Conservation (phyloP, 2,329 filamentous ascomycete genomes). For the Colletotrichum eleusines region DNA sequence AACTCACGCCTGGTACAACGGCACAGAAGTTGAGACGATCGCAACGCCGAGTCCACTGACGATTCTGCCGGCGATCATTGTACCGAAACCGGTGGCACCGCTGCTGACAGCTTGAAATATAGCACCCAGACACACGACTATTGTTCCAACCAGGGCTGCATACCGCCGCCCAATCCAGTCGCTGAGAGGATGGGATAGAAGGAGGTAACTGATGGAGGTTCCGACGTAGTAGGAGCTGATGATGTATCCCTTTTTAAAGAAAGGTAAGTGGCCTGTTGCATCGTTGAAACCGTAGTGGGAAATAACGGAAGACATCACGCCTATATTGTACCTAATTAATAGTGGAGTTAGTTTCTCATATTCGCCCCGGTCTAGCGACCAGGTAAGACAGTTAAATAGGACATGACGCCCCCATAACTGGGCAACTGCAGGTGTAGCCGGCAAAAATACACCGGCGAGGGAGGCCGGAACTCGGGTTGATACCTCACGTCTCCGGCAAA, state of each 20-base stretch:
- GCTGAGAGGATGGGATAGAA: slow-evolving; percentile 64
- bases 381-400: too few relatives aligned
- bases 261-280: slow-evolving; percentile 55
- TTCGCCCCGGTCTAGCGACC: too few relatives aligned
- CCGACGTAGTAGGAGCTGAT: slow-evolving; percentile 70
- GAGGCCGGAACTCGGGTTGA: background rate
- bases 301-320: slow-evolving; percentile 67
- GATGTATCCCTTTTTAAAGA: slow-evolving; percentile 61
- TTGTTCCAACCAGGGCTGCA: slow-evolving; percentile 62
- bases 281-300: slow-evolving; percentile 67
- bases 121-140: slow-evolving; percentile 61
- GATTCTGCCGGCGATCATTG: slow-evolving; percentile 65
- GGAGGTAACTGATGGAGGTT: slow-evolving; percentile 66
- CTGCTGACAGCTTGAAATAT: slow-evolving; percentile 60
- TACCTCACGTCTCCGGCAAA: background rate
- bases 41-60: slow-evolving; percentile 66
- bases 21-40: slow-evolving; percentile 67
- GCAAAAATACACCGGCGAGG: background rate
- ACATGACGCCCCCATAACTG: too few relatives aligned
- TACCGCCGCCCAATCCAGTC: slow-evolving; percentile 65
- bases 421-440: background rate
- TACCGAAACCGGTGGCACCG: slow-evolving; percentile 55
- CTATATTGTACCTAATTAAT: slow-evolving; percentile 66
- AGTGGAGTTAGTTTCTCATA: background rate
- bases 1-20: slow-evolving; percentile 66